phyloP scores from a whole-genome alignment of 1,284 basidiomycete species.

The Puccinia horiana region DNA sequence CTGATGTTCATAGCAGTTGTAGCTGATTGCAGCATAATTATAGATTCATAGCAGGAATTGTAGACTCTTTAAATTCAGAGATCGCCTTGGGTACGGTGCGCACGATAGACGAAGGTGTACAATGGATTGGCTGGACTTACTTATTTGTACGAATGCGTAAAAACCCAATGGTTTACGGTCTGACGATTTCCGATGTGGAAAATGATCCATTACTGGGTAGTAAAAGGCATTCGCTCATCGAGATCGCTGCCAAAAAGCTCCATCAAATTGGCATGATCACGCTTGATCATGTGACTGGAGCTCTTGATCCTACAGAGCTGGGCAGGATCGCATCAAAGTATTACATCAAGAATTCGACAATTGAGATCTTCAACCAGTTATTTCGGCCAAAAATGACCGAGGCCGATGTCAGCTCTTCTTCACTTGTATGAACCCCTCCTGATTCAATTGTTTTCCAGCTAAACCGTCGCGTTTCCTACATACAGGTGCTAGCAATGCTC shows the following conservation, averaged over 20 bases:
- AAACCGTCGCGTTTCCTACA: not conserved
- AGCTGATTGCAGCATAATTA: not conserved
- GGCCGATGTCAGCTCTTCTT: slow-evolving; percentile 71
- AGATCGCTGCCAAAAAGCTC: slow-evolving; percentile 71
- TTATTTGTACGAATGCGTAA: slow-evolving; percentile 92
- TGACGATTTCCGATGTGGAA: slow-evolving; percentile 70
- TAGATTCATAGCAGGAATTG: slow-evolving; percentile 75
- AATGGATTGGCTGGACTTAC: slow-evolving; percentile 97
- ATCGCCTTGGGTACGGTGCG: slow-evolving; percentile 92
- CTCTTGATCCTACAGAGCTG: slow-evolving; percentile 77
- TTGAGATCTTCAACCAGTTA: slow-evolving; percentile 82
- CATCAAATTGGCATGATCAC: slow-evolving; percentile 80
- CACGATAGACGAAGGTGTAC: slow-evolving; percentile 80
- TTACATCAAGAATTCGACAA: slow-evolving; percentile 83
- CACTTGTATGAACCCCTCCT: slow-evolving; percentile 91
- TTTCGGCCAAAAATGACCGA: slow-evolving; percentile 87
- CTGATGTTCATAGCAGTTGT: not conserved
- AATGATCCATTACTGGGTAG: slow-evolving; percentile 78
- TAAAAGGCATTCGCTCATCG: slow-evolving; percentile 74
- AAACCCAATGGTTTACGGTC: slow-evolving; percentile 90
- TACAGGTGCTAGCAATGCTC: slow-evolving; percentile 58
- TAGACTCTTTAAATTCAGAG: slow-evolving; percentile 93
- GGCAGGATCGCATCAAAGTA: slow-evolving; percentile 95
- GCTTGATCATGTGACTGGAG: slow-evolving; percentile 68
- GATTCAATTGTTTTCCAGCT: slow-evolving; percentile 63